Percentiles rank a stretch among this genome's conserved stretches.
These are phyloP conservation scores for Paracorniculantispora psalliotae DNA, from an alignment of 2,329 filamentous ascomycete species.

Conservation along the genomic window DNA sequence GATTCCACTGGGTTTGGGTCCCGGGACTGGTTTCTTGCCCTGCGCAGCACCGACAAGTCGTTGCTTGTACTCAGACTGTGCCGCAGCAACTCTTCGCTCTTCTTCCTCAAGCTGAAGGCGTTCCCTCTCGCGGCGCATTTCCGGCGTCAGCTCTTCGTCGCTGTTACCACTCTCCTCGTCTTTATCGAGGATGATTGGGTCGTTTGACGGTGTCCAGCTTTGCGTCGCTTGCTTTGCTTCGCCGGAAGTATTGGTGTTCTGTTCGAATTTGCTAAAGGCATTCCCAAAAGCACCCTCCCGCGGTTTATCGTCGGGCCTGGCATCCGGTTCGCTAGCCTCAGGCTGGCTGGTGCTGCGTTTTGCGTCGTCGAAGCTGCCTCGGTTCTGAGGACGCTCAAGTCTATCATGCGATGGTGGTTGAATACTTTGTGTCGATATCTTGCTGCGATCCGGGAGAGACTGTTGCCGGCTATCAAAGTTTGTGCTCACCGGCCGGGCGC, in stretches of 20 bases:
- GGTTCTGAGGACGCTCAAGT: neutral
- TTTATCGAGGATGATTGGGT: conserved; percentile 29
- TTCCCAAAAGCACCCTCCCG: conserved; percentile 85
- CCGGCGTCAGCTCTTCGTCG: conserved; percentile 70
- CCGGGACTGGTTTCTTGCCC: conserved; percentile 33
- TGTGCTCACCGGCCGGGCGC: conserved; percentile 72
- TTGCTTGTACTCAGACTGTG: conserved; percentile 81
- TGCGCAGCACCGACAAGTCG: conserved; percentile 54
- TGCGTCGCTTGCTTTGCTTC: neutral
- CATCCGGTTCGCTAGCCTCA: neutral
- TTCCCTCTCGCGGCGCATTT: conserved; percentile 87
- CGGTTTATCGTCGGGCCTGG: conserved; percentile 45
- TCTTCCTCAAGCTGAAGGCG: conserved; percentile 76
- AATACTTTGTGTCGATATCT: conserved; percentile 58
- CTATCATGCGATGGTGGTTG: neutral
- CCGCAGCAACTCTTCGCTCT: conserved; percentile 82
- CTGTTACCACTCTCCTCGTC: conserved; percentile 64
- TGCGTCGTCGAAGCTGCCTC: neutral
- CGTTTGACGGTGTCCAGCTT: neutral
- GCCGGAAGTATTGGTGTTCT: conserved; percentile 44
- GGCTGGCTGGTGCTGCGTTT: neutral
- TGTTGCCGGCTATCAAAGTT: conserved; percentile 55
- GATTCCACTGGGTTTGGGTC: conserved; percentile 70
- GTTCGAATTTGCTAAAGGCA: conserved; percentile 88
- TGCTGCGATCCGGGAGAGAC: conserved; percentile 33